Conservation (phyloP, 2,329 filamentous ascomycete genomes). For the Diplodia corticola region DNA sequence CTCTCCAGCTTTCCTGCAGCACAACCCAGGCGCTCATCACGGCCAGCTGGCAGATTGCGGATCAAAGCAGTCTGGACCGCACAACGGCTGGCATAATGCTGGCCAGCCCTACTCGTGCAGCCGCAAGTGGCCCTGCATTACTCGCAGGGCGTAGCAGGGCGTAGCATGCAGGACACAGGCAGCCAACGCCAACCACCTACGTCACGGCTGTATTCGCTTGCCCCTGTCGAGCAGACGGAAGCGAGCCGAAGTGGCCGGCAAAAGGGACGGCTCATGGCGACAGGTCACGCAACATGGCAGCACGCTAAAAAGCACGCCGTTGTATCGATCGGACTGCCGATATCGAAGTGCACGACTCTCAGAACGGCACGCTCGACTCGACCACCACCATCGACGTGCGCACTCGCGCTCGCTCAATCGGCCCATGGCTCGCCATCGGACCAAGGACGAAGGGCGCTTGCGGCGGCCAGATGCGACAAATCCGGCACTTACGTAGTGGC, state of each 20-base stretch:
- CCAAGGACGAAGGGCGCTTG: not conserved
- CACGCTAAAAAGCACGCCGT: not conserved
- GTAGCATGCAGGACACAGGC: not conserved
- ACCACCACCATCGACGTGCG: not conserved
- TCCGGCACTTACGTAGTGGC: no score
- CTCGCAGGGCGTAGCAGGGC: not conserved
- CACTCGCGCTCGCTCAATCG: not conserved
- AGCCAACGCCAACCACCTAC: not conserved
- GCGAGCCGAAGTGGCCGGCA: not conserved
- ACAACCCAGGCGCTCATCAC: not conserved
- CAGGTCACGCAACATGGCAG: not conserved
- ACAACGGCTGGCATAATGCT: not conserved
- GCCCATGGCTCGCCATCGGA: not conserved
- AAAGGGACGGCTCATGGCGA: no score
- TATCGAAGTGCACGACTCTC: no score
- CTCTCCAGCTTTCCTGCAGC: not conserved
- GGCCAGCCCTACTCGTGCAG: not conserved
- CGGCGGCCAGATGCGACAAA: not conserved
- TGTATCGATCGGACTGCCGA: no score
- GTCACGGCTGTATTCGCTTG: not conserved
- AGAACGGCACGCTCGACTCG: not conserved
- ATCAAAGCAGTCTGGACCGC: constrained; percentile 10
- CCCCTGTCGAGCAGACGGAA: not conserved
- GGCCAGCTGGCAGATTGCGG: not conserved
- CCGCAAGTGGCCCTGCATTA: not conserved